A percentile compares a stretch with the other conserved stretches of the same genome.
Conservation (phyloP, 257 asterid genomes). For the Dorcoceras hygrometricum region DNA sequence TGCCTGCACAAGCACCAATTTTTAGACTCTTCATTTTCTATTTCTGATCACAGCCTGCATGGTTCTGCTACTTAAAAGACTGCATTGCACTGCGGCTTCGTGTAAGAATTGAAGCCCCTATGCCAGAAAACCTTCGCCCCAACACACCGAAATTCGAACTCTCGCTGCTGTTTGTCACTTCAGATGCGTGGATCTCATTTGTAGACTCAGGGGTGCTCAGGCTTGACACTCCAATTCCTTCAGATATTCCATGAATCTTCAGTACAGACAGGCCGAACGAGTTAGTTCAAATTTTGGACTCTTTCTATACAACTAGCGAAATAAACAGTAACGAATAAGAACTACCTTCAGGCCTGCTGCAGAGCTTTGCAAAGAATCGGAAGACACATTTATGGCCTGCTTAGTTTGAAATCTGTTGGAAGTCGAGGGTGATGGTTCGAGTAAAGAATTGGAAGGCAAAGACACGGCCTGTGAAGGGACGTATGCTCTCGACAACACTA, state of each 20-base stretch:
- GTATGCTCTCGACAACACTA: too few species aligned
- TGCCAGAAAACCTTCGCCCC: slow-evolving; percentile 38
- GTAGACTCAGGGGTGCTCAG: slow-evolving; percentile 31
- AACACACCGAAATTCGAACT: slow-evolving; percentile 33
- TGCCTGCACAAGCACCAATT: not conserved
- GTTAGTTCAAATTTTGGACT: slow-evolving; percentile 2
- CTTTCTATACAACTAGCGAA: not conserved
- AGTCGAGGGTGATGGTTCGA: slow-evolving; percentile 62
- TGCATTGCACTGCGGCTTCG: slow-evolving; percentile 54
- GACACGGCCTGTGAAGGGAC: slow-evolving; percentile 62
- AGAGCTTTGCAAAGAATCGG: slow-evolving; percentile 37
- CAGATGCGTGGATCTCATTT: slow-evolving; percentile 28
- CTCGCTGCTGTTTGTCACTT: slow-evolving; percentile 34
- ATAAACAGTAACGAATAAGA: not conserved
- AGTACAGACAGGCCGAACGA: slow-evolving; percentile 6
- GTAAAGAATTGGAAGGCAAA: slow-evolving; percentile 42
- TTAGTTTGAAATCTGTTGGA: slow-evolving; percentile 44
- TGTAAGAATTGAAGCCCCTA: slow-evolving; percentile 33
- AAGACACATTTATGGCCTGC: slow-evolving; percentile 19
- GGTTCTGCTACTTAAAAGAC: slow-evolving; percentile 40
- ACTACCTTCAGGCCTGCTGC: slow-evolving; percentile 73
- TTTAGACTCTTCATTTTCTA: too few species aligned
- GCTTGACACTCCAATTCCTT: slow-evolving; percentile 33
- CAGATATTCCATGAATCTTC: slow-evolving; percentile 45
- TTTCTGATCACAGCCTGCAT: slow-evolving; percentile 8